phyloP scores from a whole-genome alignment of 2,329 filamentous ascomycete species.

The Neopestalotiopsis sp. region DNA sequence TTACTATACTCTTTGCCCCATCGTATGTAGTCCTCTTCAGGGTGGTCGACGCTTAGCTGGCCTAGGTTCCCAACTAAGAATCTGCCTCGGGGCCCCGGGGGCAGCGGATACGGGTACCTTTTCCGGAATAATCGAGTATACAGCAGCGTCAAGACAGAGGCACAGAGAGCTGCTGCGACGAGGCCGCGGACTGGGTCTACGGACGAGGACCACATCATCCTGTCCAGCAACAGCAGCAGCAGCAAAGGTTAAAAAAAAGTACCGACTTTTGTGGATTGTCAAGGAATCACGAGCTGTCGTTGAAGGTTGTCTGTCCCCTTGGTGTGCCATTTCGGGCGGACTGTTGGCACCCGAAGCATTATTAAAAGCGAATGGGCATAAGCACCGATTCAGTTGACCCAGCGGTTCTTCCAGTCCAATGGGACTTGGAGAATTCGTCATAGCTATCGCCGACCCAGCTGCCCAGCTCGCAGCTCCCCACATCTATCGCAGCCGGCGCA shows the following conservation, averaged over 20 bases:
- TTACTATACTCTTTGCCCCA: slow-evolving; percentile 39
- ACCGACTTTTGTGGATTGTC: no score
- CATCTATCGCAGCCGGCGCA: neutral
- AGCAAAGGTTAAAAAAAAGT: no score
- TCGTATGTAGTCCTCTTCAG: slow-evolving; percentile 36
- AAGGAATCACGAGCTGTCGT: neutral
- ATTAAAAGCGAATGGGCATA: neutral
- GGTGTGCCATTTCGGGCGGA: neutral
- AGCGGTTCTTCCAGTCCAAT: slow-evolving; percentile 3
- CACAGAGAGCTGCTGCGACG: slow-evolving; percentile 19
- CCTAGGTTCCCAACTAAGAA: slow-evolving; percentile 38
- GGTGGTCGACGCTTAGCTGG: slow-evolving; percentile 34
- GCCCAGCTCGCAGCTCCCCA: neutral
- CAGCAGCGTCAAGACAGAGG: slow-evolving; percentile 18
- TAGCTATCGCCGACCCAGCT: slow-evolving; percentile 5
- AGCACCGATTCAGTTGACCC: neutral
- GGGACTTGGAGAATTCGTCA: slow-evolving; percentile 14
- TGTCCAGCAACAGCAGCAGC: no score
- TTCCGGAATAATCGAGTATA: slow-evolving; percentile 20
- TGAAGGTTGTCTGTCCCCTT: neutral
- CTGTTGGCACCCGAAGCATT: slow-evolving; percentile 4
- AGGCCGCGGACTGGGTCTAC: slow-evolving; percentile 12
- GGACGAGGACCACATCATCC: neutral
- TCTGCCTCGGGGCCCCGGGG: slow-evolving; percentile 36
- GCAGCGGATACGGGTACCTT: slow-evolving; percentile 29